phyloP scores from a whole-genome alignment of 2,329 filamentous ascomycete genomes.

The Hypoxylon sp. region DNA sequence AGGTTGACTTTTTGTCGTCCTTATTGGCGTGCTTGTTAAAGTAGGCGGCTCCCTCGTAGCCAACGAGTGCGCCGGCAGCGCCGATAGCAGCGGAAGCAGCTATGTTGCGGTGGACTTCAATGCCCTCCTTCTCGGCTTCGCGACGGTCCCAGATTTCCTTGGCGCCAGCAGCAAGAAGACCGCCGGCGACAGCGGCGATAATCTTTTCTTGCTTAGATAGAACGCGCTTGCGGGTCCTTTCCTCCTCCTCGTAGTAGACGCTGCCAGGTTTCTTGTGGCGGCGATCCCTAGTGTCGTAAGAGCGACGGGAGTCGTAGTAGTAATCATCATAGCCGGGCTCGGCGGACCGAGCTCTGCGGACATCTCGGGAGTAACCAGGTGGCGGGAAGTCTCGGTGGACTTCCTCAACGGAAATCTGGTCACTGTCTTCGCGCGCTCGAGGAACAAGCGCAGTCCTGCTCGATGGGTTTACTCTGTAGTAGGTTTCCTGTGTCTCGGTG shows the following conservation, averaged over 20 bases:
- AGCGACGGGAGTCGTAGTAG: slow-evolving; percentile 65
- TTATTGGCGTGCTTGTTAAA: slow-evolving; percentile 73
- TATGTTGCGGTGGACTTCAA: slow-evolving; percentile 69
- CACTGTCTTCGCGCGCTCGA: slow-evolving; percentile 78
- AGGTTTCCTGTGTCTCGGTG: slow-evolving; percentile 66
- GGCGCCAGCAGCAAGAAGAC: slow-evolving; percentile 74
- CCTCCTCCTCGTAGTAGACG: slow-evolving; percentile 72
- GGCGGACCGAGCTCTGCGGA: slow-evolving; percentile 75
- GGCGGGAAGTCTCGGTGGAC: slow-evolving; percentile 88
- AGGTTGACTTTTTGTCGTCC: slow-evolving; percentile 69
- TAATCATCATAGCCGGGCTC: slow-evolving; percentile 74
- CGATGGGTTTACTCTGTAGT: slow-evolving; percentile 61
- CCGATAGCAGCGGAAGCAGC: slow-evolving; percentile 73
- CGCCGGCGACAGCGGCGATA: slow-evolving; percentile 75
- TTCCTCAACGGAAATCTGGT: slow-evolving; percentile 80
- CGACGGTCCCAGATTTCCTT: slow-evolving; percentile 77
- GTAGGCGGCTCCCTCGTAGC: slow-evolving; percentile 73
- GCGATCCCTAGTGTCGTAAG: slow-evolving; percentile 57
- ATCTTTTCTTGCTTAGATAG: slow-evolving; percentile 76
- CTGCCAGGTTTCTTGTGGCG: slow-evolving; percentile 66
- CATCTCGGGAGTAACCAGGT: slow-evolving; percentile 68
- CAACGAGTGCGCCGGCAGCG: slow-evolving; percentile 74
- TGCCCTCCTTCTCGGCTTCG: slow-evolving; percentile 67
- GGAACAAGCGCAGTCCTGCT: slow-evolving; percentile 68
- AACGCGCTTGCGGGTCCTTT: slow-evolving; percentile 65